Base-by-base conservation (phyloP, 2,329 filamentous ascomycete species). In the Fusarium sp. region DNA sequence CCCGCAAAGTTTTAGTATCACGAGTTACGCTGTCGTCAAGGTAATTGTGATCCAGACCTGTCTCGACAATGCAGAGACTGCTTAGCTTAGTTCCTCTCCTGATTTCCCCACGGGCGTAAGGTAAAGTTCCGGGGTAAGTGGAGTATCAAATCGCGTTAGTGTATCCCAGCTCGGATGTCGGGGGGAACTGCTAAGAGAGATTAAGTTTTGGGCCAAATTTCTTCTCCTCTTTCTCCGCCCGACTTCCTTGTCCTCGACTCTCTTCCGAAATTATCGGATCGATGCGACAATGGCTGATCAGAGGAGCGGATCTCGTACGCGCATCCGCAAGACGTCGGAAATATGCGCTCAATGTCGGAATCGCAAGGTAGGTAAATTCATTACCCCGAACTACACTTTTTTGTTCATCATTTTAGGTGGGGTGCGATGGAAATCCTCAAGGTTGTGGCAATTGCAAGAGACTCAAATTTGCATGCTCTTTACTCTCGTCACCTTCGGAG, bases 301-400 rank as follows among this genome's bases (percentile, higher is more conserved):
- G 44, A 28, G 53, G 34, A 22, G 38, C 18, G 31, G 44, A 10
- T 38, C 62, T 28, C 60, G 33, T 26, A 38, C 26, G 26, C 53
- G 60, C 18, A 66, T 64, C 17, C 46, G 48, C 42, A 66, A 59
- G 48, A 64, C 63, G 31, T 59, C 36, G 42, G 60, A 65, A 28
- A 67, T 67, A 31, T 67, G 62, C 24, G 54, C 56, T 3, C 63
- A 67, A 26, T 66, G 63, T 46, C 63, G 63, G 22, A 67, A 67
- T 36, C 62, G 63, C 14, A 67, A 67, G 42, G 63, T 66, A 56
- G 1, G 46, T 1, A 40, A 40, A 7, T 7, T 31, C 14, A 2
- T 20, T 31, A 34, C 17, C n/a, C 20, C 24, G 2, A 22, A n/a
- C n/a, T 39, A 17, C 8, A 13, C n/a, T 10, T 7, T 10, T 22